Evolutionary conservation across 164 flowering plant genomes (phyloP), one percentile per base, ranked within the genome.

Genomic region (Taxillus chinensis): DNA sequence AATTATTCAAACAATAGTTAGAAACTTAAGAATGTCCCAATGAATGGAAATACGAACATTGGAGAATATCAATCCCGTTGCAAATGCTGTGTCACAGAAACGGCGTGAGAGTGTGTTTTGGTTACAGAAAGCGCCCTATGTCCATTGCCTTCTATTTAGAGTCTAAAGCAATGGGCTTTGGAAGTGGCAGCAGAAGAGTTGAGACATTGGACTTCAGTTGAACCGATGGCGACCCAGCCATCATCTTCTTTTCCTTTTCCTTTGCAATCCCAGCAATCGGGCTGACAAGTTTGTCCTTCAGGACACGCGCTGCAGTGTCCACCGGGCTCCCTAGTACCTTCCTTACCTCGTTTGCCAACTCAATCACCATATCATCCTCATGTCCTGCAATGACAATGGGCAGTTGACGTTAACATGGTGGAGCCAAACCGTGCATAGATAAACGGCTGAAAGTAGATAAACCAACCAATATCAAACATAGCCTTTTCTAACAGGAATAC

Each of bases 261-360:
- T 27, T 27, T 27, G 27, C 27, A 27, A 27, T 27, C 27, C 27
- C 27, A 27, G 27, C 27, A 27, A 27, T 27, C 27, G 27, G 27
- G 27, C 27, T 27, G 27, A 27, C 27, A 27, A 27, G 27, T 27
- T 27, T 27, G 27, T 27, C 27, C 27, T 27, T 27, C 27, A 27
- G 27, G 27, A 27, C 27, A 27, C 27, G 0, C 27, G 27, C 27
- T 40, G 67, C 45, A 53, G 61, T 38, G 8, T 45, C 72, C 14
- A 60, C 61, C 1, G 58, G 48, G 2, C 39, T 58, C 38, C 75
- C 87, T 10, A 91, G 83, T 5, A 84, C 84, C 65, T 80, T 87
- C 78, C 99, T 81, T 72, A 89, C 99, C 68, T 86, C 96, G 57
- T 81, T 80, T n/a, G 97, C 97, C 8, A 95, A 78, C 78, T 89